phyloP scores from a whole-genome alignment of 768 basidiomycete genomes.

The Mycena vulgaris region DNA sequence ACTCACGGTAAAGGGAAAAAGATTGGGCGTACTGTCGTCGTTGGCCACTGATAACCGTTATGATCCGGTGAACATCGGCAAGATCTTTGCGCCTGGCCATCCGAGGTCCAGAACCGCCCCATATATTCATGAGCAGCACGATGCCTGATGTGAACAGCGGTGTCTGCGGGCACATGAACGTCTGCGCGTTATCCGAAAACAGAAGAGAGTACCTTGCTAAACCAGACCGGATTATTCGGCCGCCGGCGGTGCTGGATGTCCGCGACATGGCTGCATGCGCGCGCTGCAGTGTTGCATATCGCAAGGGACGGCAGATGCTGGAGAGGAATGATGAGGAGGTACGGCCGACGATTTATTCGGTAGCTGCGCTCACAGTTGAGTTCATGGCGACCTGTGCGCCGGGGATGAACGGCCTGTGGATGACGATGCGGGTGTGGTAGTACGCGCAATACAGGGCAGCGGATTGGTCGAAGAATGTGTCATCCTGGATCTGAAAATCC shows the following conservation, averaged over 20 bases:
- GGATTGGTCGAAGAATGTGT: not conserved
- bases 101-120: too few species aligned
- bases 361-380: not conserved
- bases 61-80: conserved; percentile 29
- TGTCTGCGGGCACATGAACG: conserved; percentile 9
- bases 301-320: conserved; percentile 70
- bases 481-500: not conserved
- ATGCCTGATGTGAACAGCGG: conserved; percentile 34
- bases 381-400: not conserved
- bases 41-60: conserved; percentile 30
- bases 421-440: too few species aligned
- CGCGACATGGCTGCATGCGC: conserved; percentile 71
- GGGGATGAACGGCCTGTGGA: too few species aligned
- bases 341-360: too few species aligned
- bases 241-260: conserved; percentile 59
- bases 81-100: conserved; percentile 24
- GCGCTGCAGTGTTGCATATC: conserved; percentile 76
- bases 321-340: too few species aligned
- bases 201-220: conserved; percentile 14
- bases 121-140: conserved; percentile 17
- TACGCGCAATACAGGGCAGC: too few species aligned
- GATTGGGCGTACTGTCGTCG: not conserved
- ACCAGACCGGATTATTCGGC: conserved; percentile 32
- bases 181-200: too few species aligned
- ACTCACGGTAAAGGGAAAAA: not conserved